A percentile compares a stretch with the other conserved stretches of the same genome.
phyloP scores from a whole-genome alignment of 108 stramenopile genomes.

The Aurantiochytrium sp. region DNA sequence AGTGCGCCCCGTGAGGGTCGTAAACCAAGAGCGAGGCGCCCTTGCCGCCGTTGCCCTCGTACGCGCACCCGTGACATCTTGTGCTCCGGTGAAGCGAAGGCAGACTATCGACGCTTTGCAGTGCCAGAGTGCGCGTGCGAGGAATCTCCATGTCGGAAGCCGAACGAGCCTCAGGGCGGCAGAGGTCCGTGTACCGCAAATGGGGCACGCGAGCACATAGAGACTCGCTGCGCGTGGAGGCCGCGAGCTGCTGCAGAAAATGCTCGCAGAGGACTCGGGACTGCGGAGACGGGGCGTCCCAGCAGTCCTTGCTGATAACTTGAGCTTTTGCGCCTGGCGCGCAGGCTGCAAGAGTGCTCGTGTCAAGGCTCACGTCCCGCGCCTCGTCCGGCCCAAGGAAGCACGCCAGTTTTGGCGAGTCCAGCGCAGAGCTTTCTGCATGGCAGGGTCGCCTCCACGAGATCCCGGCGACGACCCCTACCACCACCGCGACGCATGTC shows the following conservation, averaged over 20 bases:
- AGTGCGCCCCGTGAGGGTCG: neutral
- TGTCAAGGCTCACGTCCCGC: neutral
- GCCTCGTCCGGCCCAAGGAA: too few relatives aligned
- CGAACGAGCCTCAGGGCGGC: too few relatives aligned
- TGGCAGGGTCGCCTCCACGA: too few relatives aligned
- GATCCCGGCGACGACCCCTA: too few relatives aligned
- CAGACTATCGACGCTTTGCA: neutral
- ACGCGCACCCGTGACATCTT: neutral
- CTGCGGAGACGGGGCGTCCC: neutral
- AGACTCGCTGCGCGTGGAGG: too few relatives aligned
- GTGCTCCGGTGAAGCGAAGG: neutral
- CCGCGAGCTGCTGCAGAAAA: neutral
- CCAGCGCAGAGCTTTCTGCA: too few relatives aligned
- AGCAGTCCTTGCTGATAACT: neutral
- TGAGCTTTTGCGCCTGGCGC: neutral
- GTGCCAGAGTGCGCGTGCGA: neutral
- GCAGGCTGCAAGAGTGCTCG: neutral
- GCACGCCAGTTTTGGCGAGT: too few relatives aligned
- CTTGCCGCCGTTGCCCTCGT: neutral
- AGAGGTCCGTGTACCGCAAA: too few relatives aligned
- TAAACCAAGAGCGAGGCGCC: neutral
- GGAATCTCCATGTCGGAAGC: neutral
- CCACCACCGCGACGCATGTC: too few relatives aligned
- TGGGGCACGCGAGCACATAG: too few relatives aligned
- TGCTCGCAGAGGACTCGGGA: neutral